Base-by-base conservation (phyloP, 805 yeast genomes). In the Metschnikowia borealis region DNA sequence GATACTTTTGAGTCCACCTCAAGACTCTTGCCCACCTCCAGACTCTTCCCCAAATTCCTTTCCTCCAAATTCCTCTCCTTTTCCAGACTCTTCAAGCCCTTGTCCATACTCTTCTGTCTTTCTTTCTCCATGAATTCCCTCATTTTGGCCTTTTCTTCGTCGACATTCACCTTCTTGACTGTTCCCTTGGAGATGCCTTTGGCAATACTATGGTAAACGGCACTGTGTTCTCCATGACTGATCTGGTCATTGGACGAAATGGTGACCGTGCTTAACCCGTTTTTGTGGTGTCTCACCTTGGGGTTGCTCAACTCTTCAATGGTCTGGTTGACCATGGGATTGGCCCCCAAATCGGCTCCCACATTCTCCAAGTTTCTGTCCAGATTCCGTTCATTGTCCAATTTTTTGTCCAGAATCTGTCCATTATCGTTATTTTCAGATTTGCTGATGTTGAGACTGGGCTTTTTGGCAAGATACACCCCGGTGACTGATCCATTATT, bases 401-500 rank as follows among this genome's bases (percentile, higher is more conserved):
- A 39, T 1, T 26, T 26, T 26, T 26, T 26, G 29, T 26, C 29
- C 29, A 26, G 29, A 26, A 26, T 26, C 29, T 26, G 29, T 10
- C 29, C 13, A 26, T 26, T 26, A 10, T 4, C 29, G 3, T 8
- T 10, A 26, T 26, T 26, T 26, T 26, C 29, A 33, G 15, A 14
- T 6, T 18, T 38, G n/a, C 14, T 10, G 17, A 44, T 8, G 13
- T 26, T 35, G 15, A 36, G 8, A 44, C 39, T 23, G 4, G 39
- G 36, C 21, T 49, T 44, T 38, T 40, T 54, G 54, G 53, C 58
- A 31, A 57, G 54, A 21, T 48, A 53, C 13, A 63, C 54, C 1
- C 66, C 67, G 0, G 70, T 65, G 6, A 68, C 66, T 1, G 65
- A 49, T 1, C 63, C 60, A 18, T 67, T 68, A 8, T 64, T 60